Conservation (phyloP, 352 stramenopile genomes). For the Phytophthora tubulina region DNA sequence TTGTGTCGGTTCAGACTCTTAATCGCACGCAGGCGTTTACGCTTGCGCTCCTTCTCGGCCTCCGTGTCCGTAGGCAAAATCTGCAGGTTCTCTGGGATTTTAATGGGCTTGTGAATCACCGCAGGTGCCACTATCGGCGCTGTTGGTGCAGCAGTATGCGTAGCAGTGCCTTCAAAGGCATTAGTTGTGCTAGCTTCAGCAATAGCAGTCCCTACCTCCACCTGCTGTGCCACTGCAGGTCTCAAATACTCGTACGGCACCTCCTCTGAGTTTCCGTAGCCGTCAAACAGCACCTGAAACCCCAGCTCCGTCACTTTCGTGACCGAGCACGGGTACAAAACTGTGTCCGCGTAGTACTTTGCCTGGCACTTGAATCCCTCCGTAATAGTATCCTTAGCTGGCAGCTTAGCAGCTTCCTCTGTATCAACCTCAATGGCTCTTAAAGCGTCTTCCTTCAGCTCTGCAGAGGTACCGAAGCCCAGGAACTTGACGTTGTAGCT, state of each 20-base stretch:
- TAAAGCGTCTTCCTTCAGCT: conserved; percentile 53
- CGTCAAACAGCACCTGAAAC: conserved; percentile 89
- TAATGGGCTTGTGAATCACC: conserved; percentile 77
- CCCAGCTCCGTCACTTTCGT: conserved; percentile 72
- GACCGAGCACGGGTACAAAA: conserved; percentile 81
- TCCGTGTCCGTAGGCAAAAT: conserved; percentile 87
- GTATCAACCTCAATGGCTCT: conserved; percentile 52
- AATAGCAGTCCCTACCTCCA: conserved; percentile 23
- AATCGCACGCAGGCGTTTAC: conserved; percentile 83
- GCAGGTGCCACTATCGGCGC: conserved; percentile 47
- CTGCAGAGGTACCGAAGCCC: conserved; percentile 72
- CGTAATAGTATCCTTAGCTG: conserved; percentile 48
- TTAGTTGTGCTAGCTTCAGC: conserved; percentile 32
- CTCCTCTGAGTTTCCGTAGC: conserved; percentile 92
- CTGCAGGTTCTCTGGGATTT: conserved; percentile 88
- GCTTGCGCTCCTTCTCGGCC: conserved; percentile 88
- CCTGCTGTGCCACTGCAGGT: conserved; percentile 10
- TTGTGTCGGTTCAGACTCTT: conserved; percentile 91
- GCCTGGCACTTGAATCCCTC: conserved; percentile 74
- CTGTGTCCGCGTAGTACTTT: conserved; percentile 84
- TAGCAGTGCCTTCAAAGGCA: conserved; percentile 23
- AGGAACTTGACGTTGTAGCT: conserved; percentile 82
- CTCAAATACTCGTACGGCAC: conserved; percentile 91
- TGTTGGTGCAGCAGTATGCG: conserved; percentile 31
- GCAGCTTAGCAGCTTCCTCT: conserved; percentile 39